phyloP scores from a whole-genome alignment of 2,329 filamentous ascomycete species.

The Peltaster fructicola region DNA sequence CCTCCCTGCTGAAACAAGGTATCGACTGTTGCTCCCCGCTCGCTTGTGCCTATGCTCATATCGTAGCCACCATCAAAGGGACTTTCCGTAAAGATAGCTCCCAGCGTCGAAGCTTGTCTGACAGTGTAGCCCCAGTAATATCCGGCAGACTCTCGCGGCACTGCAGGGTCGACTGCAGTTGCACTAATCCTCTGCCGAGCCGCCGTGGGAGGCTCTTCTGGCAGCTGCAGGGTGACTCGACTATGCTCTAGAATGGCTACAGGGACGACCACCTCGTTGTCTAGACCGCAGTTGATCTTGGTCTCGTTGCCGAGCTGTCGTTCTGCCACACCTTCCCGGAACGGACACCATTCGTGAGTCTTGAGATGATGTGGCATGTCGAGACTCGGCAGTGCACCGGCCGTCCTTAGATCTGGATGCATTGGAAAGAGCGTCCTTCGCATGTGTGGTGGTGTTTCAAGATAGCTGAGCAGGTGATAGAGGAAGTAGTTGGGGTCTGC shows the following conservation, averaged over 20 bases:
- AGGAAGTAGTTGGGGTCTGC: slow-evolving; percentile 66
- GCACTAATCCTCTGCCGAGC: slow-evolving; percentile 4
- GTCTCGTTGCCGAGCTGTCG: no score
- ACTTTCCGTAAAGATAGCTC: slow-evolving; percentile 59
- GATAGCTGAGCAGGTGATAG: slow-evolving; percentile 58
- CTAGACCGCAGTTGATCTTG: slow-evolving; percentile 33
- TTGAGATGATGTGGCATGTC: slow-evolving; percentile 76
- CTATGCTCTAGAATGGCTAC: no score
- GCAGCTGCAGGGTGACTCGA: slow-evolving; percentile 55
- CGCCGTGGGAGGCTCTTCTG: slow-evolving; percentile 21
- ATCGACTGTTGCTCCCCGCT: slow-evolving; percentile 38
- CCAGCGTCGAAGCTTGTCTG: slow-evolving; percentile 47
- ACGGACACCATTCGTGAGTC: slow-evolving; percentile 59
- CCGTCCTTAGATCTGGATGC: slow-evolving; percentile 58
- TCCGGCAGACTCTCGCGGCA: slow-evolving; percentile 55
- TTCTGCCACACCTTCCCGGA: slow-evolving; percentile 60
- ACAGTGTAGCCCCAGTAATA: slow-evolving; percentile 79
- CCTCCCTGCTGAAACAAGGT: slow-evolving; percentile 22
- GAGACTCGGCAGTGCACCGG: slow-evolving; percentile 55
- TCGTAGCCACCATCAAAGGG: slow-evolving; percentile 65
- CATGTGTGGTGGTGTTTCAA: slow-evolving; percentile 72
- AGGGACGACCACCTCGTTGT: slow-evolving; percentile 33
- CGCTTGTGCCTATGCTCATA: slow-evolving; percentile 65
- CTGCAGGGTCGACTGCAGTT: slow-evolving; percentile 39
- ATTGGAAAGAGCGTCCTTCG: slow-evolving; percentile 57